Base-by-base conservation (phyloP, 306 rosid genomes). In the Luffa acutangula region DNA sequence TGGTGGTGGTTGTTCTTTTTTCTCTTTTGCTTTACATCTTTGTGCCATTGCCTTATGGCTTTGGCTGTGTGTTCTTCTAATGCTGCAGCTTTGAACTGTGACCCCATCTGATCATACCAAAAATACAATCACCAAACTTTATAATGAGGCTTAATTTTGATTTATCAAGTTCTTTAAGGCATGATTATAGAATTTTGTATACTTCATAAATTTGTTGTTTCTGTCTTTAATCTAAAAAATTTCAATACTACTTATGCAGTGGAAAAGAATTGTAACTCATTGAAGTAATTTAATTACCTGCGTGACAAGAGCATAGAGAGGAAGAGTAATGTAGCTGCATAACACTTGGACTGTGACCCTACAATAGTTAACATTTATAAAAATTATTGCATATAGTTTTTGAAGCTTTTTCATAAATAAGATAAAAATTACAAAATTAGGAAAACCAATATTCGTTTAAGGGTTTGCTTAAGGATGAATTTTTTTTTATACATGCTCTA, bases 271-370 rank as follows among this genome's bases (percentile, higher is more conserved):
- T 13, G 3, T 3, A 48, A 15, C 1, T 48, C 58, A 72, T 57
- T 37, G 4, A 25, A 25, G 31, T 25, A 25, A 53, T 76, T 33
- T 18, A 31, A 3, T 62, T 71, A 85, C 93, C 93, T 89, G 93
- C 14, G 91, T 87, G 36, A 88, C 93, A 25, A 88, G 91, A 78
- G 91, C 93, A 72, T 90, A 88, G 21, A 90, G 91, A 45, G 93
- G 93, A 57, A 90, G 89, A 79, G 90, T 89, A 71, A 85, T 82
- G 78, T 86, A 89, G 60, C 93, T 83, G 84, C 93, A 89, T 75
- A 86, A 56, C n/a, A 89, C 84, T 86, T 90, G 93, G 49, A 90
- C 93, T 0, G 58, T 81, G 45, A 90, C 81, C 80, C 93, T 90
- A 75, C 42, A 80, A 18, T 54, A 58, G 73, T 80, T 70, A 41